A percentile compares a stretch with the other conserved stretches of the same genome.
These are phyloP conservation scores for Tetrahymena borealis DNA, from an alignment of 73 alveolate genomes.

Conservation along the genomic window DNA sequence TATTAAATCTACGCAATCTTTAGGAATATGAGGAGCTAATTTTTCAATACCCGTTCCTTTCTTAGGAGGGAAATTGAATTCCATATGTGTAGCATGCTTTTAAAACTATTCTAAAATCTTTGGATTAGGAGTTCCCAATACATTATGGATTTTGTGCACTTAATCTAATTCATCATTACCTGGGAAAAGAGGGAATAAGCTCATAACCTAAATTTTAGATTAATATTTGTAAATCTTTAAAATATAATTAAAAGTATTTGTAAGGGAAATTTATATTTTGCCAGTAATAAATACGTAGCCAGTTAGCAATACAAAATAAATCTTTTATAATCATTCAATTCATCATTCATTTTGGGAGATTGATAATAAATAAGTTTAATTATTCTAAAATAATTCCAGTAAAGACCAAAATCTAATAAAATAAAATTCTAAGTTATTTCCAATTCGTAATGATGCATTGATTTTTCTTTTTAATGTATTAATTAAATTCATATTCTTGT, in stretches of 20 bases:
- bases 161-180: conserved; percentile 97
- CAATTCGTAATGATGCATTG: too few relatives aligned
- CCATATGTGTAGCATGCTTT: conserved; percentile 78
- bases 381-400: too few relatives aligned
- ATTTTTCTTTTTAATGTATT: too few relatives aligned
- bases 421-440: too few relatives aligned
- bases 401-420: too few relatives aligned
- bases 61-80: conserved; percentile 69
- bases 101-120: conserved; percentile 69
- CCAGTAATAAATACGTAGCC: too few relatives aligned
- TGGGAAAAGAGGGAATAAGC: conserved; percentile 92
- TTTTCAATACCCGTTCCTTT: conserved; percentile 85
- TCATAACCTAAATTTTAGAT: conserved; percentile 15
- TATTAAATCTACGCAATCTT: conserved; percentile 53
- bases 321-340: too few relatives aligned
- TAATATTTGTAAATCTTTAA: background rate
- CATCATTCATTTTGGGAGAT: too few relatives aligned
- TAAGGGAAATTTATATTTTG: too few relatives aligned
- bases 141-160: conserved; percentile 90
- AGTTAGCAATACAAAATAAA: too few relatives aligned
- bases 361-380: too few relatives aligned
- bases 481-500: too few relatives aligned
- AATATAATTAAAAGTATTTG: background rate
- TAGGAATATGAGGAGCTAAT: conserved; percentile 53
- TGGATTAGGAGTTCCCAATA: conserved; percentile 87